Evolutionary conservation across 495 filamentous ascomycete genomes (phyloP).

Genomic region (Neurospora terricola): DNA sequence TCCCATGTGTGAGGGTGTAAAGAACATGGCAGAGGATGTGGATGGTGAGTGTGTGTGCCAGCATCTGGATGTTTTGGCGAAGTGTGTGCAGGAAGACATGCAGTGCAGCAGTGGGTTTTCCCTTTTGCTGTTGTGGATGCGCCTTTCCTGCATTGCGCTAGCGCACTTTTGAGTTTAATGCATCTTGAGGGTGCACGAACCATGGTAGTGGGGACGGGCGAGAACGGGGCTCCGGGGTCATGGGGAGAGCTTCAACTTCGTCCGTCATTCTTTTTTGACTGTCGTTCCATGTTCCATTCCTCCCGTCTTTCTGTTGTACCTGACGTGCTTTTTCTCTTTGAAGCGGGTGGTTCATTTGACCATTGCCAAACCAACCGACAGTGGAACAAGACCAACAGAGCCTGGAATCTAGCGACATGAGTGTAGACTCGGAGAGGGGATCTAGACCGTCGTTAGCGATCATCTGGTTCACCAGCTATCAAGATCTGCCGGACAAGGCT

Average conservation of each 20-base stretch:
- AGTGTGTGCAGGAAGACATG: neutral
- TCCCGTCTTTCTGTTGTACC: neutral
- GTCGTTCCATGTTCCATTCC: neutral
- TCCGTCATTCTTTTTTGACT: neutral
- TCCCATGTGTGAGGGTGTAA: neutral
- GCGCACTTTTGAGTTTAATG: neutral
- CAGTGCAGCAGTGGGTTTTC: neutral
- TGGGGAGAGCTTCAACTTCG: neutral
- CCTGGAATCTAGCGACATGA: neutral
- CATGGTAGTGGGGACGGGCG: neutral
- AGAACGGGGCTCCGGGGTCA: neutral
- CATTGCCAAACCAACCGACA: neutral
- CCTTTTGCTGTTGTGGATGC: neutral
- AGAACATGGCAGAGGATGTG: neutral
- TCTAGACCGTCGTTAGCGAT: neutral
- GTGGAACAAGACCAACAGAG: neutral
- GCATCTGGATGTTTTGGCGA: neutral
- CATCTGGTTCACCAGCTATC: neutral
- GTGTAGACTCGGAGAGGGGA: neutral
- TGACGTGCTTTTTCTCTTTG: neutral
- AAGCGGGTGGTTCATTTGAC: neutral
- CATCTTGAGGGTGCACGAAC: neutral
- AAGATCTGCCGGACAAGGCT: neutral
- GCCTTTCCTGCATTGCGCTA: neutral
- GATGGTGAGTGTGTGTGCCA: neutral